Evolutionary conservation across 306 rosid genomes (phyloP), one percentile per base, ranked within the genome.

Genomic region (Rubus idaeus): DNA sequence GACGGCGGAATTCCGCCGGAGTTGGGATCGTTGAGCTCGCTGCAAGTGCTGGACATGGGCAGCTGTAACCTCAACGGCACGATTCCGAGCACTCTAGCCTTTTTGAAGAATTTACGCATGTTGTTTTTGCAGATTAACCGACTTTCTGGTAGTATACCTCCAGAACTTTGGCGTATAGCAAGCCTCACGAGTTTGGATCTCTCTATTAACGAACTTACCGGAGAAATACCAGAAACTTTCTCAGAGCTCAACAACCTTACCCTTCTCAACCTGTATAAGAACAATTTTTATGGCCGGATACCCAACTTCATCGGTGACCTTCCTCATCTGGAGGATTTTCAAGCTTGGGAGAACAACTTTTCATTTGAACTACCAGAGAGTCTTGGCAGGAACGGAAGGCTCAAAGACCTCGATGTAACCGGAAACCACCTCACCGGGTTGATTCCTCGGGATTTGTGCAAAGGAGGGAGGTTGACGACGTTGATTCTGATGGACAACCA

Each of bases 311-410:
- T 94, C 10, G 94, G 91, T 0, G 93, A 91, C 13, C 88, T 89
- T 79, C 96, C 93, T 0, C 79, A 90, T 45, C 82, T 94, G 0
- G 88, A 91, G 76, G 82, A 75, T 1, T 62, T 91, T 79, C 89
- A 90, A 76, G n/a, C 90, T 39, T 90, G 98, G 97, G 90, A 58
- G 5, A 94, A 94, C 83, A 86, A 94, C 72, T 90, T 91, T 78
- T 85, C 93, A 12, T 83, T 72, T 26, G 76, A 76, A 21, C 88
- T 94, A 10, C 98, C 98, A 0, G 75, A 68, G 53, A 91, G 81
- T 65, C 84, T 94, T 0, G 98, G 98, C 0, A 69, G 76, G 0
- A 94, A 91, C 12, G 91, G 94, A 0, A 87, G 53, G 55, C 79
- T 94, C 2, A 68, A 20, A 63, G 10, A 0, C 39, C 82, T 94